phyloP scores from a whole-genome alignment of 1,284 basidiomycete genomes.

The Irpex lacteus region DNA sequence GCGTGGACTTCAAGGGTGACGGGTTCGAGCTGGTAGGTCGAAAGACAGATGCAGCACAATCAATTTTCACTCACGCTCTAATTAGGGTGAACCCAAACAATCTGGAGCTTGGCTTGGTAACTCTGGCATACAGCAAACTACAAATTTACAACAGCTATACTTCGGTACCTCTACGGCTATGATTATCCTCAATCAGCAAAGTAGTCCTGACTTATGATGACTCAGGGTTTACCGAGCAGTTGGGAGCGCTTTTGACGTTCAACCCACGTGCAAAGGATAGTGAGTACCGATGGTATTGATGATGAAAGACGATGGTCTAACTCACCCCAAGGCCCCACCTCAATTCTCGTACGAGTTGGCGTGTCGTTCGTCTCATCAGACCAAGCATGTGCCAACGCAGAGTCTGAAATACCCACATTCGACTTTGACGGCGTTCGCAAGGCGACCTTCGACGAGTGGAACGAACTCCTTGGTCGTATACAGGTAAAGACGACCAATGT shows the following conservation, averaged over 20 bases:
- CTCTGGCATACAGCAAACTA: conserved; percentile 45
- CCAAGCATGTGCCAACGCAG: conserved; percentile 59
- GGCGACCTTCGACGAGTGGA: conserved; percentile 49
- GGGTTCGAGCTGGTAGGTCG: conserved; percentile 39
- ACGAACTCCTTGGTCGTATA: conserved; percentile 51
- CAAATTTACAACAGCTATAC: conserved; percentile 46
- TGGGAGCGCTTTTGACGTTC: conserved; percentile 54
- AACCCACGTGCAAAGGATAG: conserved; percentile 31
- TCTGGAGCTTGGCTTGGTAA: conserved; percentile 55
- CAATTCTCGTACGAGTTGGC: conserved; percentile 52
- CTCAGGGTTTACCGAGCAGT: conserved; percentile 35
- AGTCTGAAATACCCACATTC: conserved; percentile 58
- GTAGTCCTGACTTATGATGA: background rate
- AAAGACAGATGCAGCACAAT: conserved; percentile 11
- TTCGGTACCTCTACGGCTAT: conserved; percentile 34
- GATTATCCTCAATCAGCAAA: background rate
- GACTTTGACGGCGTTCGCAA: conserved; percentile 47
- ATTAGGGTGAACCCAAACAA: conserved; percentile 36
- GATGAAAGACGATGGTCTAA: background rate
- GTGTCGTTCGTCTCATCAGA: conserved; percentile 59
- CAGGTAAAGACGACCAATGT: conserved; percentile 51
- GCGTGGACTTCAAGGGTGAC: conserved; percentile 57
- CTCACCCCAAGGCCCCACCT: conserved; percentile 27
- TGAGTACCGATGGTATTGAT: background rate
- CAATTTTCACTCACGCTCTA: background rate